These are phyloP conservation scores for Dictyophora rubrovolvata DNA, from an alignment of 768 basidiomycete genomes.

Conservation along the genomic window DNA sequence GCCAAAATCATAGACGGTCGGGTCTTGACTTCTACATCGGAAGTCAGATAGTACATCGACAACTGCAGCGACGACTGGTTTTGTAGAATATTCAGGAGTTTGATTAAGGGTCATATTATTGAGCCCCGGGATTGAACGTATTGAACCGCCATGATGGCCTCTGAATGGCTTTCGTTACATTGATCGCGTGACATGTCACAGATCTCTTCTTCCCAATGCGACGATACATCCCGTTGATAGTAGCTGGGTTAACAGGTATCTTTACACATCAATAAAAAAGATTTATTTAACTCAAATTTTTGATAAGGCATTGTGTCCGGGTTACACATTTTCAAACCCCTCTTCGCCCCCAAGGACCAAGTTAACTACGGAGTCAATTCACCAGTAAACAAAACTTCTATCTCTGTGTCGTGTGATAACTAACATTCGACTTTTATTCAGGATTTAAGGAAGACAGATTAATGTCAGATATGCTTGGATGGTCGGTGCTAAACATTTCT, in stretches of 20 bases:
- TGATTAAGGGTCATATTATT: too few relatives aligned
- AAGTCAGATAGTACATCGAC: too few relatives aligned
- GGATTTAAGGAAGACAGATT: background rate
- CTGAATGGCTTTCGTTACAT: too few relatives aligned
- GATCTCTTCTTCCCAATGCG: constrained; percentile 13
- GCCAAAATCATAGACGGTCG: too few relatives aligned
- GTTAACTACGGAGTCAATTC: background rate
- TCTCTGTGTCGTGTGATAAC: background rate
- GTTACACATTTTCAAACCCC: constrained; percentile 55
- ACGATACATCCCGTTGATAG: constrained; percentile 38
- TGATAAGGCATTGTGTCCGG: constrained; percentile 48
- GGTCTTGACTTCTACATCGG: too few relatives aligned
- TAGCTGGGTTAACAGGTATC: constrained; percentile 51
- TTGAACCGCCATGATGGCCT: too few relatives aligned
- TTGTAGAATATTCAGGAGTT: too few relatives aligned
- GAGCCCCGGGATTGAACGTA: too few relatives aligned
- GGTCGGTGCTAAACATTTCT: background rate
- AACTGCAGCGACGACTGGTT: too few relatives aligned
- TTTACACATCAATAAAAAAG: background rate
- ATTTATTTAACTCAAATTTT: background rate
- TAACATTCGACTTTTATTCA: background rate
- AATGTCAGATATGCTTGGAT: background rate
- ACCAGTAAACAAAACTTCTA: background rate
- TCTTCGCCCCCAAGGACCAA: constrained; percentile 17
- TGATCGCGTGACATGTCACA: too few relatives aligned